Conservation (phyloP, 495 filamentous ascomycete genomes). For the Annulohypoxylon moriforme region DNA sequence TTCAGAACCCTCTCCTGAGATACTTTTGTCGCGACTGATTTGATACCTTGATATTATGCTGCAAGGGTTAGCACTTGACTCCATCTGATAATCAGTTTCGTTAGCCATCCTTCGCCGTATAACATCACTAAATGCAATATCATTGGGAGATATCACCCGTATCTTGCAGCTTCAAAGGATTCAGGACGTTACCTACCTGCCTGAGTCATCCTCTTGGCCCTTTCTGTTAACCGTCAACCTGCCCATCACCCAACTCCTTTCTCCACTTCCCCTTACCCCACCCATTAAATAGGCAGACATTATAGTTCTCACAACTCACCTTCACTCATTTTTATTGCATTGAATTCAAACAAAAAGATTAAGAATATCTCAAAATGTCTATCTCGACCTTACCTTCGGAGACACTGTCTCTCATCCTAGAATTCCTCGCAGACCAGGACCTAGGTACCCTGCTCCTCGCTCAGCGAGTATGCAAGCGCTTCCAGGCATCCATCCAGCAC, state of each 20-base stretch:
- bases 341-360: too few relatives aligned
- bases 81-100: background rate
- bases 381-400: slow-evolving; percentile 17
- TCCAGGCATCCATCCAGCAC: slow-evolving; percentile 7
- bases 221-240: background rate
- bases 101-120: background rate
- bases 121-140: background rate
- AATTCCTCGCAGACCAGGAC: slow-evolving; percentile 17
- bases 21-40: background rate
- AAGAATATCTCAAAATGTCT: background rate
- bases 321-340: too few relatives aligned
- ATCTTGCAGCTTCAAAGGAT: background rate
- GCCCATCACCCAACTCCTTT: background rate
- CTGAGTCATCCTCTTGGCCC: background rate
- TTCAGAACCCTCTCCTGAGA: background rate
- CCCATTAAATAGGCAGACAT: background rate
- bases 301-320: slow-evolving; percentile 2
- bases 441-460: slow-evolving; percentile 18
- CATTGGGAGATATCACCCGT: background rate
- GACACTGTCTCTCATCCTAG: slow-evolving; percentile 3
- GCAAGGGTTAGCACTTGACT: too few relatives aligned
- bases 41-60: too few relatives aligned
- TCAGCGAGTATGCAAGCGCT: slow-evolving; percentile 22
- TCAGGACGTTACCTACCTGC: background rate
- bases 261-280: background rate